phyloP scores from a whole-genome alignment of 306 rosid species.

The Medicago ruthenica region DNA sequence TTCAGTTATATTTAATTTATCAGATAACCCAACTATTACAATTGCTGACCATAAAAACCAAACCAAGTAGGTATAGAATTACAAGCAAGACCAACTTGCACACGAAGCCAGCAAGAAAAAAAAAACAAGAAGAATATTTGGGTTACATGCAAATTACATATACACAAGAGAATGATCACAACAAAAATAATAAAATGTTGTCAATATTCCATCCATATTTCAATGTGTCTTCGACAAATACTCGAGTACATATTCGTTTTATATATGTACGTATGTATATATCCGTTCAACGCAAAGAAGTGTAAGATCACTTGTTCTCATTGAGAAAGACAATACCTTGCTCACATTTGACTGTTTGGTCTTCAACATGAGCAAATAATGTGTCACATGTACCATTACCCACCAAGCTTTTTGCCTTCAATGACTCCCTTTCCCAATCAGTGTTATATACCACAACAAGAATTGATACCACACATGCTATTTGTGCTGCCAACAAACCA shows the following conservation, averaged over 20 bases:
- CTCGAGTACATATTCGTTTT: too few species aligned
- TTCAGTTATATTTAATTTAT: conserved; percentile 2
- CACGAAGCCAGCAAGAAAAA: conserved; percentile 28
- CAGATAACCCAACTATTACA: conserved; percentile 35
- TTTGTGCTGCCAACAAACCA: conserved; percentile 70
- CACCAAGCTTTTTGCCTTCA: conserved; percentile 65
- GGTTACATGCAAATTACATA: conserved; percentile 31
- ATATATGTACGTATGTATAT: not conserved
- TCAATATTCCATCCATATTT: conserved; percentile 7
- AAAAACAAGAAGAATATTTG: not conserved
- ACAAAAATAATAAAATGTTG: conserved; percentile 28
- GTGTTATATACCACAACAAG: conserved; percentile 58
- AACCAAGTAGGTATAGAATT: not conserved
- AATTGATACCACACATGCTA: conserved; percentile 63
- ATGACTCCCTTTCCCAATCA: conserved; percentile 70
- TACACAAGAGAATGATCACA: conserved; percentile 42
- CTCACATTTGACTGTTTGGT: conserved; percentile 48
- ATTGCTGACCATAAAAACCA: not conserved
- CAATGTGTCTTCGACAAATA: not conserved
- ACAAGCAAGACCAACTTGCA: conserved; percentile 30
- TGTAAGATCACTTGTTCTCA: conserved; percentile 17
- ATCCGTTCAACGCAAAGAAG: not conserved
- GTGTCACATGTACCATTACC: conserved; percentile 40
- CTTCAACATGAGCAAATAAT: conserved; percentile 21
- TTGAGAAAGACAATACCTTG: conserved; percentile 51